Conservation (phyloP, 257 asterid genomes). For the Ligustrum vulgare region DNA sequence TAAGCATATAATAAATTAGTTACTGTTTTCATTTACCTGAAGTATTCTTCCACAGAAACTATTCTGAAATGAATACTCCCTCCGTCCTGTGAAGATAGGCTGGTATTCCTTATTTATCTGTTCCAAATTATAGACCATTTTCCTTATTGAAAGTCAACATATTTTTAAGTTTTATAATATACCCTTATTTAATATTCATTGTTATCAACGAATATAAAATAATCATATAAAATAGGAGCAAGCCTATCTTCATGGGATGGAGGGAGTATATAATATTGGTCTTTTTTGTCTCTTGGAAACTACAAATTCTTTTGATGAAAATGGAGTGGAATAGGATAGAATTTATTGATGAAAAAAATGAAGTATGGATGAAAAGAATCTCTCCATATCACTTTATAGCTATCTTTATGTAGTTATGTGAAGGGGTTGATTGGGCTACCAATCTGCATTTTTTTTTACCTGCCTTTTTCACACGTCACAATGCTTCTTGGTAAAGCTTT, state of each 20-base stretch:
- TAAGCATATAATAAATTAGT: slow-evolving; percentile 32
- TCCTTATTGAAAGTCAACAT: too few relatives aligned
- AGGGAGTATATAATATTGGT: neutral
- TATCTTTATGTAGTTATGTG: neutral
- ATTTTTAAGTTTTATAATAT: too few relatives aligned
- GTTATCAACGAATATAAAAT: too few relatives aligned
- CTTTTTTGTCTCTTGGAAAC: neutral
- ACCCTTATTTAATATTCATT: too few relatives aligned
- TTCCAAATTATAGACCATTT: too few relatives aligned
- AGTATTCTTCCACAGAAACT: neutral
- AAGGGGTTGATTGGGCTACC: neutral
- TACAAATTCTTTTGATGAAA: neutral
- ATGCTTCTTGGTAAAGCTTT: neutral
- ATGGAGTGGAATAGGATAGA: neutral
- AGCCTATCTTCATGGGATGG: too few relatives aligned
- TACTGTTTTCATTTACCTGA: neutral
- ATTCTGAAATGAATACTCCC: neutral
- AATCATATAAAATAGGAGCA: too few relatives aligned
- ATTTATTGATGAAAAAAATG: neutral
- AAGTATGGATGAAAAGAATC: neutral
- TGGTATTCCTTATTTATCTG: too few relatives aligned
- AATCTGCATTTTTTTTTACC: neutral
- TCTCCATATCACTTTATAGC: neutral
- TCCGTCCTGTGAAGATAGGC: too few relatives aligned
- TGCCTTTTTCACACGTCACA: neutral